Conservation (phyloP, 1,284 basidiomycete genomes). For the Stygiomarasmius scandens region DNA sequence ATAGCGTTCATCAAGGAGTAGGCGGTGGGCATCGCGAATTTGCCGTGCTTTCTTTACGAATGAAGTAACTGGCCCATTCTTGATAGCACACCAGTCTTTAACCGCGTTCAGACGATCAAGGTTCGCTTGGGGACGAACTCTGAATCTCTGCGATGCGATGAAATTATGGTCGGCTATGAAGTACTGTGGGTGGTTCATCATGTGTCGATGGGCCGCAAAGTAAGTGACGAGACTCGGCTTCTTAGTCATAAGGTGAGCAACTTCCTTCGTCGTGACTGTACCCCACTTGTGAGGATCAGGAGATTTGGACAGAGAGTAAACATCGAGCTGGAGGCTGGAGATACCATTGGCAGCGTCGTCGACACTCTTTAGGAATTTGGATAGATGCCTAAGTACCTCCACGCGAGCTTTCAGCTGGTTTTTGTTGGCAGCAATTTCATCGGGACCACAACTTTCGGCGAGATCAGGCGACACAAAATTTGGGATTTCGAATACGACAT, state of each 20-base stretch:
- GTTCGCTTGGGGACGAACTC: constrained; percentile 69
- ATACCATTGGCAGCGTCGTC: constrained; percentile 43
- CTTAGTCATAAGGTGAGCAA: constrained; percentile 40
- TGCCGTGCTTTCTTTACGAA: constrained; percentile 64
- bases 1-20: constrained; percentile 22
- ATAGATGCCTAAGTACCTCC: constrained; percentile 55
- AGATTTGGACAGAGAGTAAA: constrained; percentile 53
- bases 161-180: constrained; percentile 71
- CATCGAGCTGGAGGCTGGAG: constrained; percentile 22
- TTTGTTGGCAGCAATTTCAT: constrained; percentile 28
- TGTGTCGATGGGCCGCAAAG: constrained; percentile 74
- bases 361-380: constrained; percentile 48
- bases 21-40: constrained; percentile 36
- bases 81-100: constrained; percentile 44
- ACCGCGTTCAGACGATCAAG: constrained; percentile 56
- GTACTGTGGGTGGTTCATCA: constrained; percentile 66
- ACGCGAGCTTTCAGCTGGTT: constrained; percentile 58
- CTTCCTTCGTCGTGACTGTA: constrained; percentile 50
- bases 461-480: constrained; percentile 50
- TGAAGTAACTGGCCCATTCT: constrained; percentile 43
- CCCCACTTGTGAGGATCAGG: constrained; percentile 51
- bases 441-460: constrained; percentile 48
- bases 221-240: constrained; percentile 37
- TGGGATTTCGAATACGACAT: constrained; percentile 63
- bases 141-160: constrained; percentile 60